Evolutionary conservation across 495 filamentous ascomycete genomes (phyloP), one percentile per base, ranked within the genome.

Genomic region (Penicillium herquei): DNA sequence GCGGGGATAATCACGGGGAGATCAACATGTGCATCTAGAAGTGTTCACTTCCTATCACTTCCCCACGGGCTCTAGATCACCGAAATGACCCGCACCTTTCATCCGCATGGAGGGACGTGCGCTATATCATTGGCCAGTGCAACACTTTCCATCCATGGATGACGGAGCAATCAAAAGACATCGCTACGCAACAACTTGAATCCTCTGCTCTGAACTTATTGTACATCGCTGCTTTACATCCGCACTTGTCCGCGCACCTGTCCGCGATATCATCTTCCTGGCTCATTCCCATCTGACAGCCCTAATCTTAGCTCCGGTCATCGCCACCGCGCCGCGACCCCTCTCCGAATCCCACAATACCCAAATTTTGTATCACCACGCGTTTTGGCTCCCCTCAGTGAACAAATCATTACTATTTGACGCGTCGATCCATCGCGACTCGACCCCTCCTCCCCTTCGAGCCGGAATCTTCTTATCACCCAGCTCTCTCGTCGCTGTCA

Each of bases 401-500:
- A 12, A 18, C 54, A 52, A 44, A 47, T 26, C 21, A 54, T 43
- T 21, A 33, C 31, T 12, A 17, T 5, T 53, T 16, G 26, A 49
- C 52, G 55, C 54, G 52, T 65, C 61, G 48, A 50, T 62, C 55
- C 44, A 39, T 52, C 46, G 18, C 44, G 35, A 43, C 49, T 61
- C 65, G 52, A 57, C 45, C 47, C 17, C 18, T 34, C 49, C 37
- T 52, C 41, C 48, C 18, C 45, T 51, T 51, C 21, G 59, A 49
- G 26, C 54, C 64, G 66, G 69, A 70, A 71, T 65, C 60, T 65
- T 75, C 72, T 74, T 71, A 50, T 73, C 72, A 64, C 68, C 71
- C 59, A 75, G 79, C 69, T 73, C 85, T 83, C 87, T 87, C 89
- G 63, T 91, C 63, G 90, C 91, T 86, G 90, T 91, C 82, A 75